Evolutionary conservation across 371 early-diverging fungal genomes (phyloP).

Genomic region (Encephalitozoon romaleae): DNA sequence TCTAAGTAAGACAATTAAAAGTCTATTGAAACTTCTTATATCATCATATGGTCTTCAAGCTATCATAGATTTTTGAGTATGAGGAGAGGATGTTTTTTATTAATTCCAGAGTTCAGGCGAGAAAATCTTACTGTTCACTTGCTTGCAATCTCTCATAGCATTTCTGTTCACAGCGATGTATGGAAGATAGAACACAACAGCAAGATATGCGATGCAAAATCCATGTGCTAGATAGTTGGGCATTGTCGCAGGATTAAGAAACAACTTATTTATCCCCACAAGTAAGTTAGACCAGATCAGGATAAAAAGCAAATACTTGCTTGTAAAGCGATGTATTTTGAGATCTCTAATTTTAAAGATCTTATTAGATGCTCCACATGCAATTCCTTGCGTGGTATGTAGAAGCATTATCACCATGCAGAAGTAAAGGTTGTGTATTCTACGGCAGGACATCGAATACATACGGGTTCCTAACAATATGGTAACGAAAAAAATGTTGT

Average conservation of each 20-base stretch:
- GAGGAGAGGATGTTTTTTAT: too few species aligned
- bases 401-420: background rate
- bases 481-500: background rate
- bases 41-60: too few species aligned
- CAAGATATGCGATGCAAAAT: background rate
- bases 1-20: background rate
- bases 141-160: background rate
- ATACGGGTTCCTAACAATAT: background rate
- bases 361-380: background rate
- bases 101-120: background rate
- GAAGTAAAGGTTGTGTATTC: constrained; percentile 3
- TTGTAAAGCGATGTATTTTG: background rate
- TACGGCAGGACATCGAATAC: background rate
- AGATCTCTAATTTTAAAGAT: background rate
- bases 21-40: background rate
- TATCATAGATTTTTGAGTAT: too few species aligned
- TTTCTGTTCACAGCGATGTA: background rate
- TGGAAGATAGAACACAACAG: background rate
- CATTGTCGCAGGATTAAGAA: background rate
- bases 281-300: background rate
- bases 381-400: background rate
- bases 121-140: background rate
- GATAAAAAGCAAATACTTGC: background rate
- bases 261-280: background rate
- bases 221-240: background rate